Evolutionary conservation across 495 filamentous ascomycete genomes (phyloP).

Genomic region (Collariella sp.): DNA sequence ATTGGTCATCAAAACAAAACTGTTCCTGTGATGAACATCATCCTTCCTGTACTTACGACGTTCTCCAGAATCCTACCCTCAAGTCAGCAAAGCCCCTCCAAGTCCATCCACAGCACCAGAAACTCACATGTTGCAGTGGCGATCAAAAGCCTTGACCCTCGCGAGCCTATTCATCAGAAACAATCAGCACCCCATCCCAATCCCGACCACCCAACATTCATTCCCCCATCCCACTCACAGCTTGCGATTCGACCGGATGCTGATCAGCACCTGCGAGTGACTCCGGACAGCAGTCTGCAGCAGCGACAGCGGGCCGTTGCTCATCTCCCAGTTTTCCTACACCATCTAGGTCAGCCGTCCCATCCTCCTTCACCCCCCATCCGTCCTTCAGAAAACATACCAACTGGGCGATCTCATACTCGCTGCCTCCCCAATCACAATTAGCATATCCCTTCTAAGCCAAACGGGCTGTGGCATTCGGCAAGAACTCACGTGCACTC

Average conservation of each 20-base stretch:
- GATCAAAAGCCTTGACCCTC: slow-evolving; percentile 42
- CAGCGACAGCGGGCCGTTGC: slow-evolving; percentile 51
- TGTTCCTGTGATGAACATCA: not conserved
- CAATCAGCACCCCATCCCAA: not conserved
- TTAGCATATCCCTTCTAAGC: not conserved
- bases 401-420: slow-evolving; percentile 26
- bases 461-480: too few species aligned
- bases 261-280: slow-evolving; percentile 84
- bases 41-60: slow-evolving; percentile 14
- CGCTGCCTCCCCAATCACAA: not conserved
- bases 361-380: not conserved
- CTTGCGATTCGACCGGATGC: slow-evolving; percentile 86
- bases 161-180: slow-evolving; percentile 32
- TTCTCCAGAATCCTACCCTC: slow-evolving; percentile 24
- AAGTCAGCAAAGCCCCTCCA: slow-evolving; percentile 3
- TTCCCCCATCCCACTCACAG: slow-evolving; percentile 10
- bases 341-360: not conserved
- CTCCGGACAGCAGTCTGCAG: slow-evolving; percentile 84
- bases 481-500: slow-evolving; percentile 26
- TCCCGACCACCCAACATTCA: not conserved
- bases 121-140: slow-evolving; percentile 27
- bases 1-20: not conserved
- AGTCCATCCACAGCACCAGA: not conserved
- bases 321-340: slow-evolving; percentile 26
- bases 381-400: slow-evolving; percentile 5